Percentiles rank a stretch among this genome's conserved stretches.
Conservation (phyloP, 148 eudicot genomes). For the Arbutus unedo region DNA sequence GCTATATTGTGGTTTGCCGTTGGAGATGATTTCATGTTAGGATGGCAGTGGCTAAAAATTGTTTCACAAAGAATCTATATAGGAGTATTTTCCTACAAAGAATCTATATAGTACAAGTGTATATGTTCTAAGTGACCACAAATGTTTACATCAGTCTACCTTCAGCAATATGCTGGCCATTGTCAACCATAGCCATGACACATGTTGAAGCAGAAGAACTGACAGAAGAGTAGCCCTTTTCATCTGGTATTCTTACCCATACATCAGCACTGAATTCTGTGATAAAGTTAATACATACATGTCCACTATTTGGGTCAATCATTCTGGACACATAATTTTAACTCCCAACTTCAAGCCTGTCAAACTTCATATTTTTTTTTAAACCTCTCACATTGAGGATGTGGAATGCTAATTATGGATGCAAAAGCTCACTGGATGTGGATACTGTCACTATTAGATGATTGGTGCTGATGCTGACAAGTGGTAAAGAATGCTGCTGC, state of each 20-base stretch:
- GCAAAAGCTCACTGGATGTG: no score
- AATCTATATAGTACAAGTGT: not conserved
- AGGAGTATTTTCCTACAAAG: no score
- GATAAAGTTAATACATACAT: conserved; percentile 34
- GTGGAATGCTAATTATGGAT: no score
- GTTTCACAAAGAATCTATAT: no score
- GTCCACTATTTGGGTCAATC: conserved; percentile 22
- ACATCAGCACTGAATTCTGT: conserved; percentile 58
- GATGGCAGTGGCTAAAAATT: not conserved
- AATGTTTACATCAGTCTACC: conserved; percentile 41
- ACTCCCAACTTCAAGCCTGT: no score
- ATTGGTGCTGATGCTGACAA: no score
- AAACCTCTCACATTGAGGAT: no score
- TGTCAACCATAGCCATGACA: conserved; percentile 50
- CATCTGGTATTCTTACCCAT: conserved; percentile 71
- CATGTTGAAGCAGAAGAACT: conserved; percentile 35
- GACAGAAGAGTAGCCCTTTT: conserved; percentile 26
- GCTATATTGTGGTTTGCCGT: not conserved
- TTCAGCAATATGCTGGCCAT: conserved; percentile 55
- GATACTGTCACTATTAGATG: no score
- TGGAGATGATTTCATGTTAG: not conserved
- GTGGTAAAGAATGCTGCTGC: no score
- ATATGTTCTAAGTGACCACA: not conserved
- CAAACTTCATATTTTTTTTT: no score
- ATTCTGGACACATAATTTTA: no score